Percentiles rank a stretch among this genome's conserved stretches.
Conservation (phyloP, 2,329 filamentous ascomycete genomes). For the Venturia aucupariae region DNA sequence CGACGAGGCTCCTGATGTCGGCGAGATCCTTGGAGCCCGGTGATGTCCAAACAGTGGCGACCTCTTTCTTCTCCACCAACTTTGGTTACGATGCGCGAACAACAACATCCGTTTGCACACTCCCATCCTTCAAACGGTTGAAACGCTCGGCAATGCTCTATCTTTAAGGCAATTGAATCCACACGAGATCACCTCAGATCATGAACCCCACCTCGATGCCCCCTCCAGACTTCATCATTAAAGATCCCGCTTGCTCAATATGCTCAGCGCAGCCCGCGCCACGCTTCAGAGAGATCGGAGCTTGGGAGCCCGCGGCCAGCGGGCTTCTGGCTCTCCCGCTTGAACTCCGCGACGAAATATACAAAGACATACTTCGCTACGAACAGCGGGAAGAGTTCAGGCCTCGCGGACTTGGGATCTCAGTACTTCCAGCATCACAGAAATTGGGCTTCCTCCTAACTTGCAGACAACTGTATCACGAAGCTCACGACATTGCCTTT, state of each 20-base stretch:
- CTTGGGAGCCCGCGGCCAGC: not conserved
- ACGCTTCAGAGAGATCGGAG: not conserved
- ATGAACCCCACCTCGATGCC: not conserved
- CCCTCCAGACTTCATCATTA: not conserved
- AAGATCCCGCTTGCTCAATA: not conserved
- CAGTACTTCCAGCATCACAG: not conserved
- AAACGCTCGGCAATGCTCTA: not conserved
- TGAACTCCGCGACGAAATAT: not conserved
- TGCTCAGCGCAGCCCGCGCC: not conserved
- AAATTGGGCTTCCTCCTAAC: conserved; percentile 3
- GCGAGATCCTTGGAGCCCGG: not conserved
- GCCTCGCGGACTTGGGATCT: not conserved
- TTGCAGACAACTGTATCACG: not conserved
- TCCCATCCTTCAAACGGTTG: not conserved
- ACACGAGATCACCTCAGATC: not conserved
- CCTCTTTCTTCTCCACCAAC: no score
- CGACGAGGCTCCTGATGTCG: not conserved
- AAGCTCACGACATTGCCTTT: not conserved
- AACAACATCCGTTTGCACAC: no score
- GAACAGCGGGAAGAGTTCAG: conserved; percentile 1
- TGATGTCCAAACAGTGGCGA: not conserved
- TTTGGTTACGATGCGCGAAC: no score
- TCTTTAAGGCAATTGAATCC: not conserved
- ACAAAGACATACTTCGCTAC: not conserved
- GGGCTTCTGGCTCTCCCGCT: not conserved